These are phyloP conservation scores for Lycium ferocissimum DNA, from an alignment of 257 asterid species.

Conservation along the genomic window DNA sequence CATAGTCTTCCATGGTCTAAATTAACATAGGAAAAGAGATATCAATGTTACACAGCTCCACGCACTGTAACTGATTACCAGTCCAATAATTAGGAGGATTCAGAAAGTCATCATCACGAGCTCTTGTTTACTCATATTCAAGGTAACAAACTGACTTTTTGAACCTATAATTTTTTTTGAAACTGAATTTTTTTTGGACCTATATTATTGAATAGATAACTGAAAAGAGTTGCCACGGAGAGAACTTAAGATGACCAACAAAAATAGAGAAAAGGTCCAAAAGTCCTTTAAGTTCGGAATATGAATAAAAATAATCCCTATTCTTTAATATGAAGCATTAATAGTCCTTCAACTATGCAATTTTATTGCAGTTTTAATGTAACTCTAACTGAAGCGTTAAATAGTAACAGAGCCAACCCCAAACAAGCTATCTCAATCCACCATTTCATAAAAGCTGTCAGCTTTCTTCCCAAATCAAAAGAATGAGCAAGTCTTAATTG, in stretches of 20 bases:
- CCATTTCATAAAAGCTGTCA: background rate
- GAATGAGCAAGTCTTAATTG: background rate
- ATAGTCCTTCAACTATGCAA: background rate
- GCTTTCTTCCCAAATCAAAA: background rate
- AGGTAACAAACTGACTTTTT: background rate
- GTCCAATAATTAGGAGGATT: background rate
- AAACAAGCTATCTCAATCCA: background rate
- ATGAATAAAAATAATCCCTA: background rate
- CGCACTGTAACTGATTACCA: constrained; percentile 10
- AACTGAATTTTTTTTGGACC: too few species aligned
- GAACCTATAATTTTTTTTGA: background rate
- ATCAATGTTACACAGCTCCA: background rate
- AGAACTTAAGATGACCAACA: background rate
- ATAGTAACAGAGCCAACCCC: background rate
- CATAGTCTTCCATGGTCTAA: constrained; percentile 90
- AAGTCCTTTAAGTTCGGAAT: background rate
- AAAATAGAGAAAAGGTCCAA: background rate
- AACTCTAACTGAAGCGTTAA: background rate
- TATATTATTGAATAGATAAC: background rate
- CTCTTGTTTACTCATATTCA: background rate
- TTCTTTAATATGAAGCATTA: background rate
- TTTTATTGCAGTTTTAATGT: background rate
- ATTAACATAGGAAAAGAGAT: constrained; percentile 32
- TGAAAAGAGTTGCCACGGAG: background rate
- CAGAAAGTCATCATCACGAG: constrained; percentile 1